Evolutionary conservation across 176 grass and related monocot genomes (phyloP).

Genomic region (Eremochloa ophiuroides): DNA sequence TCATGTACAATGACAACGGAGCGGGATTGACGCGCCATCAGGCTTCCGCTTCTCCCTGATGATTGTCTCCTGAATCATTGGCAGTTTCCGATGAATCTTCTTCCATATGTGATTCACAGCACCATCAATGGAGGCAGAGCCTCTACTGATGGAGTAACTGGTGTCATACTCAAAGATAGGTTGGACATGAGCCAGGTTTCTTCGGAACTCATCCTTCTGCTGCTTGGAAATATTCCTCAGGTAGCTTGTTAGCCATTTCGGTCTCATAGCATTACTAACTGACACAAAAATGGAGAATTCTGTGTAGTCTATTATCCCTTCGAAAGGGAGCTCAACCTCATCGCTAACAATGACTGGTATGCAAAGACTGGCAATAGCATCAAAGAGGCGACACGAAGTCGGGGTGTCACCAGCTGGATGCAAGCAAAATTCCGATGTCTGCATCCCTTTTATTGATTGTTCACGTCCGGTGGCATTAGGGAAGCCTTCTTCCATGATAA

Average conservation of each 20-base stretch:
- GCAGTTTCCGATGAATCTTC: slow-evolving; percentile 71
- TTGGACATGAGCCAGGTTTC: slow-evolving; percentile 58
- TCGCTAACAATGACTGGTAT: slow-evolving; percentile 85
- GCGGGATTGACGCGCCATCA: slow-evolving; percentile 41
- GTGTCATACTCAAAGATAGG: slow-evolving; percentile 63
- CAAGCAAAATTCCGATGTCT: slow-evolving; percentile 69
- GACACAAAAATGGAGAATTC: slow-evolving; percentile 68
- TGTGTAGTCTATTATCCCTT: slow-evolving; percentile 81
- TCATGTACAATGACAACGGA: slow-evolving; percentile 89
- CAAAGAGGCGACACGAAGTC: slow-evolving; percentile 79
- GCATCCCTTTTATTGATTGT: slow-evolving; percentile 88
- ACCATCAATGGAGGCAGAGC: slow-evolving; percentile 23
- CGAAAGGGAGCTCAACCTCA: slow-evolving; percentile 78
- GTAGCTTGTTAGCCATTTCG: slow-evolving; percentile 50
- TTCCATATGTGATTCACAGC: slow-evolving; percentile 80
- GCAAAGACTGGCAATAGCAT: slow-evolving; percentile 77
- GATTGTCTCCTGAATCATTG: slow-evolving; percentile 50
- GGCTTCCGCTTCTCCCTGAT: slow-evolving; percentile 57
- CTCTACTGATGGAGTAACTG: slow-evolving; percentile 23
- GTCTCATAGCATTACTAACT: slow-evolving; percentile 43
- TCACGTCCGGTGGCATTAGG: slow-evolving; percentile 80
- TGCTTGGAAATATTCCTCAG: slow-evolving; percentile 54
- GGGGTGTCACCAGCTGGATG: slow-evolving; percentile 90
- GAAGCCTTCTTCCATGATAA: slow-evolving; percentile 88
- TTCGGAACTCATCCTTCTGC: slow-evolving; percentile 55